Base-by-base conservation (phyloP, 202 grass and related monocot genomes). In the Setaria italica region DNA sequence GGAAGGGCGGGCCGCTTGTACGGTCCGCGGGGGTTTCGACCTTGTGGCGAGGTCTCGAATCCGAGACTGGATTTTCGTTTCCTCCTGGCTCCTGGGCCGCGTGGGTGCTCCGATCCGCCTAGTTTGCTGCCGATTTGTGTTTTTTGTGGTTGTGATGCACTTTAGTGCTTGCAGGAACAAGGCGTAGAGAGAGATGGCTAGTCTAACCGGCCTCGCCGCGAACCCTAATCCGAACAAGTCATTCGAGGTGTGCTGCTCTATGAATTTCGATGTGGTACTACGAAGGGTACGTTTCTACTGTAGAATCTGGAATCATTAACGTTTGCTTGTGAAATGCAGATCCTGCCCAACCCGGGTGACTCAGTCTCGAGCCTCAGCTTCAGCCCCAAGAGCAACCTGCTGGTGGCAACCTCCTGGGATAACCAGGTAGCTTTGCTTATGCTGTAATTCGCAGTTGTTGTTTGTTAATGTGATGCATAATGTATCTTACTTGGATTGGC, bases 391-490 rank as follows among this genome's bases (percentile, higher is more conserved):
- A 91, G 88, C 48, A 95, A 95, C 80, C 72, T 87, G 41, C 79
- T 95, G 42, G 88, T 92, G 51, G 93, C 90, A 50, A 95, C 93
- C 65, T 95, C 93, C 54, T 95, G 93, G 93, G 93, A 95, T 82
- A 95, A 92, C 89, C 90, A 95, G 88, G 93, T 92, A 69, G 30
- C 15, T 69, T 48, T 81, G 33, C 79, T 73, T 55, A 5, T 85
- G 11, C 14, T 72, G 64, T 67, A 54, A 77, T 56, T 67, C 13
- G 4, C 20, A 39, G 29, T 11, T 62, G n/a, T 25, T 65, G 51
- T 57, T 82, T 20, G 47, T 70, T 33, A 25, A 9, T 88, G 15
- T 25, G 16, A 82, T 77, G 50, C 78, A 12, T 80, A 19, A 33
- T 34, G 67, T 72, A 34, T 19, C 47, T 87, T 30, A 72, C 11